Evolutionary conservation across 2,329 filamentous ascomycete genomes (phyloP), one percentile per base, ranked within the genome.

Genomic region (Knufia fluminis): DNA sequence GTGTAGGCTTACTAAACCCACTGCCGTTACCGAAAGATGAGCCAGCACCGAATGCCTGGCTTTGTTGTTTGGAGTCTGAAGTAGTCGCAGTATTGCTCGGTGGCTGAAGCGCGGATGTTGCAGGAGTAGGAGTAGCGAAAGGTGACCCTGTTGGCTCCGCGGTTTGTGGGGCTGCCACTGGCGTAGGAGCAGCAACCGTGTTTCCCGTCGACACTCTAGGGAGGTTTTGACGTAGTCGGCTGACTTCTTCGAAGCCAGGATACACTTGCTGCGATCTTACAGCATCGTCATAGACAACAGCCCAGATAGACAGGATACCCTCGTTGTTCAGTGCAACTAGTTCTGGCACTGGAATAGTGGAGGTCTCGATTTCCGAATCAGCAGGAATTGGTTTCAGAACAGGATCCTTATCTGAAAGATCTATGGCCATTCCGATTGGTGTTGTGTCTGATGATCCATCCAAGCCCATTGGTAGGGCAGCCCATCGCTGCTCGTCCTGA

Each of bases 221-320:
- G 14, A 60, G 54, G 49, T 62, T 60, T 2, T 43, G 17, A 35
- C 50, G 33, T 44, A 50, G 24, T 16, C 20, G 42, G 39, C 22
- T 10, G 2, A 49, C 19, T 7, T 57, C 58, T n/a, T 66, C 66
- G 51, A 96, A 71, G 3, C 85, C 86, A 35, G 83, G 77, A 64
- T 89, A 97, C 0, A 79, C 78, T 4, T 79, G 80, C 2, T 82
- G 82, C 58, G 83, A 73, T 52, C 83, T 79, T 53, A 98, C 82
- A 1, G 91, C 89, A 36, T 94, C 88, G 31, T 85, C 80, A 68
- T 96, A 96, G 17, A 97, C 78, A 38, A 97, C 69, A 87, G 91
- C 96, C 89, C 91, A 98, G 10, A 82, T 77, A 40, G 80, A 81
- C 14, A 98, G 72, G 8, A 94, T 70, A 55, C 92, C 92, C 61